Evolutionary conservation across 1,284 basidiomycete genomes (phyloP), one percentile per base, ranked within the genome.

Genomic region (Tilletia indica): DNA sequence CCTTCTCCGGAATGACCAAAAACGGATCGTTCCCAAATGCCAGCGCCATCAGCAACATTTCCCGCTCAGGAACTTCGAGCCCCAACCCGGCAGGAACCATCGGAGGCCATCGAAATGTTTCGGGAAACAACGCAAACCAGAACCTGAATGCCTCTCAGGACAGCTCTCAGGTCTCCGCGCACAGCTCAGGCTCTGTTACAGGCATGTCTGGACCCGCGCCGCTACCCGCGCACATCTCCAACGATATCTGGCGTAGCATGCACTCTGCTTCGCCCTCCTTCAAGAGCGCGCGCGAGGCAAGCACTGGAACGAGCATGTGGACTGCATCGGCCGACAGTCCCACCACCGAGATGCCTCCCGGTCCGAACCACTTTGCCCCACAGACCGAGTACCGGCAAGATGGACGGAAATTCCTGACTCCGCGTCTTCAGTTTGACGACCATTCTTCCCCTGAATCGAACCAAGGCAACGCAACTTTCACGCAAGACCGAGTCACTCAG

Each of bases 21-120:
- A 64, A 14, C 34, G 31, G 31, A 9, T 9, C 16, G 36, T 11
- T 64, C 3, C 36, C 34, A 34, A 34, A 36, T 36, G 61, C 36
- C 61, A 9, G 16, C 21, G 61, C 12, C 61, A 42, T n/a, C 36
- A 2, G 31, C 36, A 14, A 38, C 61, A 64, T 42, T 34, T 64
- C 61, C 1, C 61, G 61, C 12, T 64, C 61, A 14, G 61, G 61
- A 14, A 64, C 61, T 1, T 38, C 61, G 21, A 64, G 61, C 34
- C 61, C 61, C 16, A 64, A 64, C 34, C 61, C 61, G 19, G 61
- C 61, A 14, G 61, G 61, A 6, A 64, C 61, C 12, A 64, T 64
- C 12, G 61, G 61, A 9, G 61, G 61, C 34, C 61, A 64, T 64
- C 61, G 61, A 8, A 45, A 14, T 45, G 42, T 14, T 45, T 45